Conservation (phyloP, 176 grass and related monocot genomes). For the Oryza meyeriana region DNA sequence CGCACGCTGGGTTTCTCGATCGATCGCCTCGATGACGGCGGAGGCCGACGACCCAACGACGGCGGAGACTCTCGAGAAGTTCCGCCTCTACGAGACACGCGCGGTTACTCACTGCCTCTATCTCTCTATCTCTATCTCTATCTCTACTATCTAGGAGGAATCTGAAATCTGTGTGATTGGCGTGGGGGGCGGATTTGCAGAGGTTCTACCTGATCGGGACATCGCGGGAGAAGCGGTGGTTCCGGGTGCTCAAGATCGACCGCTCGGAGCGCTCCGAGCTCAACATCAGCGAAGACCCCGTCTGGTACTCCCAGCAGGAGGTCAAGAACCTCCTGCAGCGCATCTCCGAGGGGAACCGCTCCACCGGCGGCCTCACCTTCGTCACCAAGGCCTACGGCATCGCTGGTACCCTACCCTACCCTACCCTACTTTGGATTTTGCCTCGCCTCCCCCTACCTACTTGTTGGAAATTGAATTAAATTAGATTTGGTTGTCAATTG, state of each 20-base stretch:
- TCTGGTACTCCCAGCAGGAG: conserved; percentile 81
- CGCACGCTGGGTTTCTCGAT: background rate
- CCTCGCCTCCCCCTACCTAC: too few species aligned
- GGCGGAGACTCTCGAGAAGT: conserved; percentile 72
- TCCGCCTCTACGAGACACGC: conserved; percentile 92
- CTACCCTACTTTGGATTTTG: too few species aligned
- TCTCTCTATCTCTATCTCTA: background rate
- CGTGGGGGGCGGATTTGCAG: conserved; percentile 19
- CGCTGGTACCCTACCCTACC: conserved; percentile 39
- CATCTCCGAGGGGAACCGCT: conserved; percentile 83
- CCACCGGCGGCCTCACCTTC: conserved; percentile 76
- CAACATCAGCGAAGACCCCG: conserved; percentile 88
- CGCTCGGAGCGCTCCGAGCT: conserved; percentile 83
- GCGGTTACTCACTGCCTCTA: conserved; percentile 35
- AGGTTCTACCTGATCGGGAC: conserved; percentile 94
- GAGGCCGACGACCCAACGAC: conserved; percentile 51
- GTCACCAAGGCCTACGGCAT: conserved; percentile 92
- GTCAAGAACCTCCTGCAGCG: conserved; percentile 88
- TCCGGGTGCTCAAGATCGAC: conserved; percentile 97
- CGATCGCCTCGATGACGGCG: conserved; percentile 32
- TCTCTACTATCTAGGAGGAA: too few species aligned
- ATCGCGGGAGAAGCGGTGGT: conserved; percentile 83
- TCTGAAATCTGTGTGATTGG: too few species aligned
- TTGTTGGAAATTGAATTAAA: too few species aligned
- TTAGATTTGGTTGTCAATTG: background rate